Conservation (phyloP, 345 rosid genomes). For the Salix brachista region DNA sequence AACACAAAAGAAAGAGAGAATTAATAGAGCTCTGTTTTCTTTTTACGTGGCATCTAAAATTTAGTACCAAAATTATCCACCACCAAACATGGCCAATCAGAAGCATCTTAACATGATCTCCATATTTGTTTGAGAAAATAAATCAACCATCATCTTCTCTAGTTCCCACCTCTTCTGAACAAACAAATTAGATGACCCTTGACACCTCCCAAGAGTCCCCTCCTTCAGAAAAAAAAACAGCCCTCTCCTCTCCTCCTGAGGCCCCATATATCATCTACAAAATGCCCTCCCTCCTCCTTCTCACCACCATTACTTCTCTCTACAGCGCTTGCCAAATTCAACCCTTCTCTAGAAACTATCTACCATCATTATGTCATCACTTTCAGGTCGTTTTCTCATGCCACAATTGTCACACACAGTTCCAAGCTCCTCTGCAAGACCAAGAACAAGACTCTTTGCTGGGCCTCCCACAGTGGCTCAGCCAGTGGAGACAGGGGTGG, state of each 20-base stretch:
- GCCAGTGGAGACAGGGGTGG: slow-evolving; percentile 31
- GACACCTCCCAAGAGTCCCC: slow-evolving; percentile 43
- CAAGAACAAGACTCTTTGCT: slow-evolving; percentile 40
- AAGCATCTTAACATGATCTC: neutral
- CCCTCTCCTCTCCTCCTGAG: slow-evolving; percentile 12
- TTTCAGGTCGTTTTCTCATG: slow-evolving; percentile 48
- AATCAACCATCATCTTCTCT: neutral
- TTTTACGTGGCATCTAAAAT: too few relatives aligned
- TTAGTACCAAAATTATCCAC: neutral
- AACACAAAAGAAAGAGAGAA: too few relatives aligned
- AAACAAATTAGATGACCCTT: slow-evolving; percentile 44
- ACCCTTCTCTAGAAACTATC: neutral
- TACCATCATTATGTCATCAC: slow-evolving; percentile 39
- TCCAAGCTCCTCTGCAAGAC: slow-evolving; percentile 32
- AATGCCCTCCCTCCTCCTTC: slow-evolving; percentile 32
- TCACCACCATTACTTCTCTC: slow-evolving; percentile 10
- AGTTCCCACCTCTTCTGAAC: neutral
- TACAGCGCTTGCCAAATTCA: neutral
- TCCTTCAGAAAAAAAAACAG: neutral
- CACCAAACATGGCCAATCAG: neutral
- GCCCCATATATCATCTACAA: slow-evolving; percentile 38
- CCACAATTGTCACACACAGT: slow-evolving; percentile 19
- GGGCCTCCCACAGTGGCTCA: slow-evolving; percentile 11
- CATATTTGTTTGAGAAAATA: neutral
- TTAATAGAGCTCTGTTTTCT: too few relatives aligned